These are phyloP conservation scores for Hanseniaspora osmophila DNA, from an alignment of 805 yeast species.

Conservation along the genomic window DNA sequence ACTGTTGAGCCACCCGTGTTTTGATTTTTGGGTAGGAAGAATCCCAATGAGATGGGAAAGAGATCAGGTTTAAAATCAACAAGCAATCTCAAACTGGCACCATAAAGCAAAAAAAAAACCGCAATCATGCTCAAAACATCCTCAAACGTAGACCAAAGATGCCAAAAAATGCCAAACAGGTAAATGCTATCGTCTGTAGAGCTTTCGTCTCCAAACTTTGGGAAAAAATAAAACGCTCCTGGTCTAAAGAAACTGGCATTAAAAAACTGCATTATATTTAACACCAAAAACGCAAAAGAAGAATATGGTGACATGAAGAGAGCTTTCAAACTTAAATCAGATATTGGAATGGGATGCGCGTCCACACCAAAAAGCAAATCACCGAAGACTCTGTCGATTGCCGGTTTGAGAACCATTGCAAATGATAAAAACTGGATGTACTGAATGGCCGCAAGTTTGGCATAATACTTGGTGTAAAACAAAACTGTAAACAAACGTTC, in stretches of 20 bases:
- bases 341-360: background rate
- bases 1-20: background rate
- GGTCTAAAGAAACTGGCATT: background rate
- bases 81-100: background rate
- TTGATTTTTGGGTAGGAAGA: too few relatives aligned
- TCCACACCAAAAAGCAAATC: background rate
- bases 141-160: background rate
- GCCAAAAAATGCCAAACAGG: background rate
- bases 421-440: background rate
- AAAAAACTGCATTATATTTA: background rate
- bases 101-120: background rate
- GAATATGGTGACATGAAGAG: background rate
- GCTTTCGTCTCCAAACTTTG: background rate
- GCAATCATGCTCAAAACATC: background rate
- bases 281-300: background rate
- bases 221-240: background rate
- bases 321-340: background rate
- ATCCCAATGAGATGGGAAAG: background rate
- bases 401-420: background rate
- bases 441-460: background rate
- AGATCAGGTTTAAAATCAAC: background rate
- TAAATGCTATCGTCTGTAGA: background rate
- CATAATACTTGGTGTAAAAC: background rate
- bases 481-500: too few relatives aligned
- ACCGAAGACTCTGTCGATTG: background rate